phyloP scores from a whole-genome alignment of 495 filamentous ascomycete species.

The Margaritispora aquatica region DNA sequence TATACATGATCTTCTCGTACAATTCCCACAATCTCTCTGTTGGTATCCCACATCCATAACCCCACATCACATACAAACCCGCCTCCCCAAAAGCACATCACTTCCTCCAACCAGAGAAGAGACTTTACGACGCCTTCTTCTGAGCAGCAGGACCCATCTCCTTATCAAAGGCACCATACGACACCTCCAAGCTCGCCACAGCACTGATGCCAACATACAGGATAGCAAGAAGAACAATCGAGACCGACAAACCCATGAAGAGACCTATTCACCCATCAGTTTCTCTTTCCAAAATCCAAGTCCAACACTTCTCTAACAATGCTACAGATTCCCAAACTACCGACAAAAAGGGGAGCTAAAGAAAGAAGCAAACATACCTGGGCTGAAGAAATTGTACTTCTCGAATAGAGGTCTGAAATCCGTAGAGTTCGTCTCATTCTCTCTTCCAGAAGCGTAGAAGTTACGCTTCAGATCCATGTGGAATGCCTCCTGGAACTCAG shows the following conservation, averaged over 20 bases:
- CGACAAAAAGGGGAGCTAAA: too few relatives aligned
- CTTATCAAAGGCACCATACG: conserved; percentile 93
- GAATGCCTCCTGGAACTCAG: conserved; percentile 36
- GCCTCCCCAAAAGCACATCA: too few relatives aligned
- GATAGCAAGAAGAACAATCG: conserved; percentile 64
- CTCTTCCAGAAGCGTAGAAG: conserved; percentile 25
- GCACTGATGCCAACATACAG: conserved; percentile 71
- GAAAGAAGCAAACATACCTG: conserved; percentile 32
- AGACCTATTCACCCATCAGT: conserved; percentile 48
- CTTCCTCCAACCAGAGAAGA: neutral
- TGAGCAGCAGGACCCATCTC: conserved; percentile 82
- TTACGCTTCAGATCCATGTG: conserved; percentile 45
- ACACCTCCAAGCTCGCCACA: conserved; percentile 73
- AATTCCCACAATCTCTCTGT: neutral
- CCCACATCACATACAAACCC: too few relatives aligned
- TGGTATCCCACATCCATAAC: neutral
- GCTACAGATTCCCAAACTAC: neutral
- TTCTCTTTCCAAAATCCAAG: neutral
- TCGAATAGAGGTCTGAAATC: conserved; percentile 65
- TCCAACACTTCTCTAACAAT: neutral
- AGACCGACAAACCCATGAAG: conserved; percentile 72
- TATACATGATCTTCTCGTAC: conserved; percentile 7
- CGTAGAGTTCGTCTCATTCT: conserved; percentile 26
- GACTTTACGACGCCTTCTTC: conserved; percentile 66
- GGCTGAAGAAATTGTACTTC: conserved; percentile 85